Evolutionary conservation across 148 eudicot species (phyloP), one percentile per base, ranked within the genome.

Genomic region (Fagopyrum esculentum): DNA sequence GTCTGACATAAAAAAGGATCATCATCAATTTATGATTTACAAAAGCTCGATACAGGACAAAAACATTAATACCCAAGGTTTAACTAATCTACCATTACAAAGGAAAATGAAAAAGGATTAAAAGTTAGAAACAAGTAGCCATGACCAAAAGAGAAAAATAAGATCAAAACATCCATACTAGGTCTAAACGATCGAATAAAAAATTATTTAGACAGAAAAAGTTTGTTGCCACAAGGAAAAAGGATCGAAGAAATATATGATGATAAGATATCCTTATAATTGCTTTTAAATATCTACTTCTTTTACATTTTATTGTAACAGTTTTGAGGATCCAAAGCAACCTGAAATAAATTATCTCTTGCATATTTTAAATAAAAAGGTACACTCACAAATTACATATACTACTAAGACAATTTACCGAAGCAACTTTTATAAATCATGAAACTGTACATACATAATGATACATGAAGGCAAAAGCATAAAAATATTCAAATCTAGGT

Each of bases 341-440:
- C 70, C 46, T 64, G 70, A 40, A 64, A 64, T 64, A 35, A 35
- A 64, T 4, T 17, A 35, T 64, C 8, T 64, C 45, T 64, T 64
- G 45, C 70, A 64, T 64, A 60, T 26, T 9, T 22, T 60, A 6
- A 22, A 60, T 40, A 60, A 19, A 60, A 26, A 60, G 12, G 0
- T 3, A 6, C 35, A 17, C 22, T 60, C 12, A 22, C 40, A 60
- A 26, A 60, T 19, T 10, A 35, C 40, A 35, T 35, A 35, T 35
- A 35, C 40, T 35, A 35, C 40, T 35, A 35, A 59, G 35, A 26
- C 12, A 59, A 59, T 6, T 59, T 22, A 59, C 13, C 9, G 66
- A 30, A 60, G 12, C 11, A 19, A 22, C 61, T 56, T 35, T n/a
- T 56, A 56, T 55, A 56, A 4, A 11, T 10, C 55, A 51, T 11